These are phyloP conservation scores for Chaetothyriales sp. DNA, from an alignment of 2,329 filamentous ascomycete genomes.

Conservation along the genomic window DNA sequence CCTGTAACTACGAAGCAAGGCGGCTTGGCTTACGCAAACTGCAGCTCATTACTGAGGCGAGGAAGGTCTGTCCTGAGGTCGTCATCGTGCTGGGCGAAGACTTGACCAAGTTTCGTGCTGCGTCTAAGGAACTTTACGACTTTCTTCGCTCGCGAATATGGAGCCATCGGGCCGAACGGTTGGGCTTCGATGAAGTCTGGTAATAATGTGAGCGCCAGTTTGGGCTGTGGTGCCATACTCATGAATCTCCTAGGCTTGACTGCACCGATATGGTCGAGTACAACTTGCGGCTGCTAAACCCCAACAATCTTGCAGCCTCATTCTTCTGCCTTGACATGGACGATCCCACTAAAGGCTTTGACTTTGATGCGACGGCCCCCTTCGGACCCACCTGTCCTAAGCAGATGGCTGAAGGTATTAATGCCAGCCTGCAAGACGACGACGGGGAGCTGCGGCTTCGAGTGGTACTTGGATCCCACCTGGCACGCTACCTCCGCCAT, in stretches of 20 bases:
- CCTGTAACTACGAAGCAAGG: slow-evolving; percentile 86
- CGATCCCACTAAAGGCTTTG: slow-evolving; percentile 68
- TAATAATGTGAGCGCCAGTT: slow-evolving; percentile 33
- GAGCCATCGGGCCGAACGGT: slow-evolving; percentile 60
- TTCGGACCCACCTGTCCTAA: slow-evolving; percentile 48
- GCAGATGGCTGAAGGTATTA: slow-evolving; percentile 4
- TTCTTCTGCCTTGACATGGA: slow-evolving; percentile 64
- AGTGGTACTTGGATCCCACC: slow-evolving; percentile 62
- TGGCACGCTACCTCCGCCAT: slow-evolving; percentile 58
- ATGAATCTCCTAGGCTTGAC: slow-evolving; percentile 42
- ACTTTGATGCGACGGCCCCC: slow-evolving; percentile 55
- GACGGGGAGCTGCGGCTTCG: slow-evolving; percentile 37
- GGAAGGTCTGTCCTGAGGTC: slow-evolving; percentile 63
- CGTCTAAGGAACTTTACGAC: slow-evolving; percentile 63
- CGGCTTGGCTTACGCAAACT: slow-evolving; percentile 54
- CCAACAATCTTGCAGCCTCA: slow-evolving; percentile 45
- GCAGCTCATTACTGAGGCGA: slow-evolving; percentile 71
- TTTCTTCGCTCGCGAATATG: slow-evolving; percentile 62
- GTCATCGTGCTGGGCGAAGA: slow-evolving; percentile 80
- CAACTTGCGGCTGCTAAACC: slow-evolving; percentile 59
- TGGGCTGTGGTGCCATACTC: slow-evolving; percentile 3
- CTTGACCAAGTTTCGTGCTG: slow-evolving; percentile 68
- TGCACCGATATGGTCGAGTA: slow-evolving; percentile 76
- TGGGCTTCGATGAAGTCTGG: slow-evolving; percentile 82
- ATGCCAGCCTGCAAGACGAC: slow-evolving; percentile 4